These are phyloP conservation scores for Nakaseomyces delphensis DNA, from an alignment of 1,139 yeast species.

Conservation along the genomic window DNA sequence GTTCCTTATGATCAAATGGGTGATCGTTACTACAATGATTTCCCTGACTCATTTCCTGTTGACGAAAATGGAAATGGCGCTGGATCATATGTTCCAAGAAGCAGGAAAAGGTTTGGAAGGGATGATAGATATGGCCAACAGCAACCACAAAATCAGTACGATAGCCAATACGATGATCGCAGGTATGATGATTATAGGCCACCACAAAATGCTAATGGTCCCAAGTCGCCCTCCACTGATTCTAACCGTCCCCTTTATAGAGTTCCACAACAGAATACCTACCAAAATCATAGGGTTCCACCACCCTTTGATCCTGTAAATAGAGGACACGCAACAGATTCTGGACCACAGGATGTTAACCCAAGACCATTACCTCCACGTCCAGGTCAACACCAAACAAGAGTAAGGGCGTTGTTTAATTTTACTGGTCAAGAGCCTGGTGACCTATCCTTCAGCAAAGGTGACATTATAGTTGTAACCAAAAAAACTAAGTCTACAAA, in stretches of 20 bases:
- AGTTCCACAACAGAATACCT: background rate
- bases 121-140: conserved; percentile 9
- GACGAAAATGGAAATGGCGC: conserved; percentile 8
- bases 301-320: conserved; percentile 3
- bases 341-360: conserved; percentile 15
- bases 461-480: conserved; percentile 84
- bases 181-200: conserved; percentile 1
- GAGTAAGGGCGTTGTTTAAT: conserved; percentile 80
- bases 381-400: conserved; percentile 35
- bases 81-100: conserved; percentile 1
- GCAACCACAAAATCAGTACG: conserved; percentile 4
- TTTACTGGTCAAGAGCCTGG: conserved; percentile 75
- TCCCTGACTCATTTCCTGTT: conserved; percentile 25
- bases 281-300: background rate
- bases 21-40: conserved; percentile 28
- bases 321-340: conserved; percentile 10
- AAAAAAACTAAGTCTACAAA: conserved; percentile 81
- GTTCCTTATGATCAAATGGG: conserved; percentile 41
- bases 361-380: conserved; percentile 6
- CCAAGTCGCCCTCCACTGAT: background rate
- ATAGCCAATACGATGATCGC: conserved; percentile 4
- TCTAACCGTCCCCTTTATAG: no score
- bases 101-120: conserved; percentile 9
- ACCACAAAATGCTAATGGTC: background rate
- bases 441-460: conserved; percentile 85